Percentiles rank a stretch among this genome's conserved stretches.
Conservation (phyloP, 805 yeast genomes). For the Schwanniomyces yamadae region DNA sequence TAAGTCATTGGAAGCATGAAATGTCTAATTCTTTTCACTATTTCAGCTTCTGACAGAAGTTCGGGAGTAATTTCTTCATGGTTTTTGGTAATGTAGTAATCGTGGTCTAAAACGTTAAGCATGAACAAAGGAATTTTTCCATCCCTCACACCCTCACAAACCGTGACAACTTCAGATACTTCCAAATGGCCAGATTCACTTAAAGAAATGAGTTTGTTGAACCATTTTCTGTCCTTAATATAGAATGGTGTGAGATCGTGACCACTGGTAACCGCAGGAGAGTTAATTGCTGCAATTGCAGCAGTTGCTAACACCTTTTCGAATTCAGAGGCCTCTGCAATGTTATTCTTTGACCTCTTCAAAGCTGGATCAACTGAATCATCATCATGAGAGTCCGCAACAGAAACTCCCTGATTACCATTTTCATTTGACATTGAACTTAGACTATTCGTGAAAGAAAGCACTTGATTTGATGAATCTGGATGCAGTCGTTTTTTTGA, state of each 20-base stretch:
- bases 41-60: conserved; percentile 26
- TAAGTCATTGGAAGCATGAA: conserved; percentile 37
- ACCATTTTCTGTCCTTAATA: conserved; percentile 37
- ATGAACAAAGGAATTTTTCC: conserved; percentile 35
- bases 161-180: conserved; percentile 29
- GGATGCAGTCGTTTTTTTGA: conserved; percentile 14
- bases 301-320: conserved; percentile 29
- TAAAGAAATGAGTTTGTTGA: conserved; percentile 29
- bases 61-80: conserved; percentile 14
- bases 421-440: conserved; percentile 4
- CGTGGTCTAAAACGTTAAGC: conserved; percentile 34
- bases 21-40: conserved; percentile 29
- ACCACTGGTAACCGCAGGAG: conserved; percentile 25
- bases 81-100: conserved; percentile 23
- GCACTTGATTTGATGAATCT: conserved; percentile 7
- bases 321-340: conserved; percentile 18
- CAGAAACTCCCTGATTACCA: conserved; percentile 2
- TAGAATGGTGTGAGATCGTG: conserved; percentile 25
- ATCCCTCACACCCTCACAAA: conserved; percentile 38
- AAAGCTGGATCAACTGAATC: conserved; percentile 30
- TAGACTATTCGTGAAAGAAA: conserved; percentile 7
- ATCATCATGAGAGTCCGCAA: conserved; percentile 14
- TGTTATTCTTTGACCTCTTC: conserved; percentile 19
- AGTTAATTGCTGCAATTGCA: conserved; percentile 32
- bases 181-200: conserved; percentile 26